phyloP scores from a whole-genome alignment of 805 yeast species.

The Candida suzukii region DNA sequence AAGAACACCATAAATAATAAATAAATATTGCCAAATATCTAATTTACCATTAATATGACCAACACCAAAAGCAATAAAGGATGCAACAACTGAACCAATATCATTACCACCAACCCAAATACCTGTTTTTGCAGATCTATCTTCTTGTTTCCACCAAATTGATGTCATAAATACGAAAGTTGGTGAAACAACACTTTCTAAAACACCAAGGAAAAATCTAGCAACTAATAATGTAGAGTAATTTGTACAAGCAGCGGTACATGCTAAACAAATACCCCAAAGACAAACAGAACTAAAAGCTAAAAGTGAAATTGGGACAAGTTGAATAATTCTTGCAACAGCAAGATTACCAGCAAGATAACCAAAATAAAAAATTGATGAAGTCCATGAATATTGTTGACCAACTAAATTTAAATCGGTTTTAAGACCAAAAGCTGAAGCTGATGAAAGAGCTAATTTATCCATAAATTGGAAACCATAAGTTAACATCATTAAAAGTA shows the following conservation, averaged over 20 bases:
- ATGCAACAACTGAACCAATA: slow-evolving; percentile 33
- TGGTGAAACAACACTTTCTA: slow-evolving; percentile 51
- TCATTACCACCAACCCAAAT: slow-evolving; percentile 41
- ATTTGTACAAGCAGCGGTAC: slow-evolving; percentile 34
- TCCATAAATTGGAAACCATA: slow-evolving; percentile 55
- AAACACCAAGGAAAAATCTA: slow-evolving; percentile 43
- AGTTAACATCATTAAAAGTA: slow-evolving; percentile 42
- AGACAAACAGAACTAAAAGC: slow-evolving; percentile 40
- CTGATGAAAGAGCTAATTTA: slow-evolving; percentile 43
- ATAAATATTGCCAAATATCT: slow-evolving; percentile 50
- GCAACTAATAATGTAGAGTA: slow-evolving; percentile 39
- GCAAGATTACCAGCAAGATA: slow-evolving; percentile 45
- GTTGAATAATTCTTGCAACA: slow-evolving; percentile 46
- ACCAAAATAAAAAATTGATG: slow-evolving; percentile 42
- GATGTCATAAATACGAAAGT: slow-evolving; percentile 48
- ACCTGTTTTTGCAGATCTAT: slow-evolving; percentile 28
- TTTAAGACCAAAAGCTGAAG: slow-evolving; percentile 50
- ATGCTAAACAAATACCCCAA: slow-evolving; percentile 62
- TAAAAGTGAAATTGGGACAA: slow-evolving; percentile 49
- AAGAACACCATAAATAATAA: slow-evolving; percentile 51
- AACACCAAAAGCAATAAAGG: slow-evolving; percentile 15
- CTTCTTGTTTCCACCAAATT: slow-evolving; percentile 44
- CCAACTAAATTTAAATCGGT: slow-evolving; percentile 44
- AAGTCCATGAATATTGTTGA: slow-evolving; percentile 26
- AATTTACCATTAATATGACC: slow-evolving; percentile 30